Base-by-base conservation (phyloP, 169 alveolate species). In the Plasmodium ovale region DNA sequence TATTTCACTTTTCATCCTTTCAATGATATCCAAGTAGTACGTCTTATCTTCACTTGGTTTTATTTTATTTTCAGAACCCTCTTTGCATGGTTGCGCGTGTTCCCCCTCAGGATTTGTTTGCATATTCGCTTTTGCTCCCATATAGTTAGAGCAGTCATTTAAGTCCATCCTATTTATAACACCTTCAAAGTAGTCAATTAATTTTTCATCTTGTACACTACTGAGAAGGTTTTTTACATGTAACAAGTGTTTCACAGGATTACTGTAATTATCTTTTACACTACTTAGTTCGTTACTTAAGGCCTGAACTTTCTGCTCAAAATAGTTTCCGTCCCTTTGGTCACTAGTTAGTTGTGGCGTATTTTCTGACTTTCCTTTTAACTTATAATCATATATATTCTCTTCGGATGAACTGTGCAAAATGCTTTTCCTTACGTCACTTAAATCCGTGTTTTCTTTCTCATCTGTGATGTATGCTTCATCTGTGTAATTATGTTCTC, bases 171-270 rank as follows among this genome's bases (percentile, higher is more conserved):
- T 35, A 27, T 9, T 19, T 6, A 19, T 72, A 25, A 31, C 44
- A n/a, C 35, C 10, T 72, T 72, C 58, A 2, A 72, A 12, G n/a
- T 72, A 29, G n/a, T 42, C 19, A n/a, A 56, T 44, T 53, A 72
- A 6, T n/a, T 53, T 58, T n/a, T 72, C 44, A 54, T 72, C 53
- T 9, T 62, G 71, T 29, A 33, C 62, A 53, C 47, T 72, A 60
- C 56, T 72, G 23, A 72, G 56, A 35, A 72, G 23, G 14, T 39
- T 72, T 37, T 72, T 72, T 7, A 25, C 37, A 23, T 16, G 33
- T 12, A 62, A 62, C 49, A n/a, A 62, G 21, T 14, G 12, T 14
- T 33, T 62, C 51, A 29, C 29, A 9, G 16, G 12, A 12, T 58
- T 58, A 58, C 27, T 21, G 10, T 58, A 14, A 7, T 58, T 39